A percentile compares a stretch with the other conserved stretches of the same genome.
phyloP scores from a whole-genome alignment of 2,329 filamentous ascomycete species.

The Grosmannia clavigera region DNA sequence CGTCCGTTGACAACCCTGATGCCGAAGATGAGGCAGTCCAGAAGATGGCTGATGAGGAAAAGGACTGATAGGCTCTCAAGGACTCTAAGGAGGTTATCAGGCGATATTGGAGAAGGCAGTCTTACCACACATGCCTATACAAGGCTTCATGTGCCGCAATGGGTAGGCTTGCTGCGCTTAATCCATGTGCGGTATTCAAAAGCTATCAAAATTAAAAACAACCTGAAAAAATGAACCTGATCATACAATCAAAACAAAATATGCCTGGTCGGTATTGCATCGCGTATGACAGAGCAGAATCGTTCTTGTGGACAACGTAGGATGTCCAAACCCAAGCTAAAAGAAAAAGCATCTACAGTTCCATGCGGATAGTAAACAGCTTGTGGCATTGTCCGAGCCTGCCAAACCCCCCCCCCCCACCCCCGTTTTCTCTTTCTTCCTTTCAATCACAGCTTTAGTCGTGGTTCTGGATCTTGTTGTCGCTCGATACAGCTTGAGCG shows the following conservation, averaged over 20 bases:
- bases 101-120: neutral
- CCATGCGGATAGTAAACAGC: neutral
- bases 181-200: neutral
- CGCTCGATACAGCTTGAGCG: constrained; percentile 76
- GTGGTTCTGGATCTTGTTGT: constrained; percentile 75
- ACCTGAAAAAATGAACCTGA: neutral
- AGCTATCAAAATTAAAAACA: neutral
- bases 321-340: neutral
- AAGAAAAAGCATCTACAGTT: neutral
- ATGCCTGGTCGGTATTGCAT: neutral
- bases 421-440: too few relatives aligned
- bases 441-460: constrained; percentile 26
- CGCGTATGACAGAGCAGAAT: neutral
- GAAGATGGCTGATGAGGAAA: constrained; percentile 12
- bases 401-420: too few relatives aligned
- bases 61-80: neutral
- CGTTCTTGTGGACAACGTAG: neutral
- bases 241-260: neutral
- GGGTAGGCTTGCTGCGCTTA: neutral
- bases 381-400: neutral
- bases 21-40: constrained; percentile 16
- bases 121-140: neutral
- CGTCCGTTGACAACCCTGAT: constrained; percentile 27
- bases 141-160: neutral
- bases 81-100: neutral